Evolutionary conservation across 2,329 filamentous ascomycete species (phyloP).

Genomic region (Penicillium sp.): DNA sequence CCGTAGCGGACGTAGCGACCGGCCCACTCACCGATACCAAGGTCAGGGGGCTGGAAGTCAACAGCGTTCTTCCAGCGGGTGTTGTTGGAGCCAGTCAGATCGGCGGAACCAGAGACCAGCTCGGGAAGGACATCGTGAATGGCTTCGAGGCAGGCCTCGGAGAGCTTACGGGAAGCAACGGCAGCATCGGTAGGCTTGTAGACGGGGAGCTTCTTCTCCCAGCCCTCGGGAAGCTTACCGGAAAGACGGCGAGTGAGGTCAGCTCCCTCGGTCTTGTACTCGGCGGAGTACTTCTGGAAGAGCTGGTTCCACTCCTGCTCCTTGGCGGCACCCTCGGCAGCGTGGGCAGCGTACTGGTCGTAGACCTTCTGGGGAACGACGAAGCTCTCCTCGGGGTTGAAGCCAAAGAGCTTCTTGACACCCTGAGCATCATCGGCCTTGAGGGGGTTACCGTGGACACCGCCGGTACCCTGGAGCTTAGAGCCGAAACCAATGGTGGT

Average conservation of each 20-base stretch:
- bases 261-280: constrained; percentile 75
- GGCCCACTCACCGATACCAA: constrained; percentile 81
- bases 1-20: constrained; percentile 74
- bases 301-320: constrained; percentile 97
- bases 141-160: constrained; percentile 87
- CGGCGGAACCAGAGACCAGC: constrained; percentile 91
- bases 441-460: constrained; percentile 93
- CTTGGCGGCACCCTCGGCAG: constrained; percentile 79
- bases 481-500: constrained; percentile 98
- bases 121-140: constrained; percentile 83
- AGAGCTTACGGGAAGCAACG: constrained; percentile 92
- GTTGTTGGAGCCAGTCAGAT: constrained; percentile 98
- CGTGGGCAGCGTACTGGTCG: constrained; percentile 83
- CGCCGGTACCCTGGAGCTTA: constrained; percentile 86
- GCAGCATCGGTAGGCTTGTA: constrained; percentile 86
- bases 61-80: constrained; percentile 96
- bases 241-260: constrained; percentile 80
- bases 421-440: constrained; percentile 93
- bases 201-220: constrained; percentile 89
- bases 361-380: constrained; percentile 93
- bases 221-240: constrained; percentile 87
- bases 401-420: constrained; percentile 93
- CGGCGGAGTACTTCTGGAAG: constrained; percentile 78
- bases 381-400: constrained; percentile 92
- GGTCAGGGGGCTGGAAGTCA: constrained; percentile 92